Base-by-base conservation (phyloP, 257 asterid genomes). In the Leonotis leonurus region DNA sequence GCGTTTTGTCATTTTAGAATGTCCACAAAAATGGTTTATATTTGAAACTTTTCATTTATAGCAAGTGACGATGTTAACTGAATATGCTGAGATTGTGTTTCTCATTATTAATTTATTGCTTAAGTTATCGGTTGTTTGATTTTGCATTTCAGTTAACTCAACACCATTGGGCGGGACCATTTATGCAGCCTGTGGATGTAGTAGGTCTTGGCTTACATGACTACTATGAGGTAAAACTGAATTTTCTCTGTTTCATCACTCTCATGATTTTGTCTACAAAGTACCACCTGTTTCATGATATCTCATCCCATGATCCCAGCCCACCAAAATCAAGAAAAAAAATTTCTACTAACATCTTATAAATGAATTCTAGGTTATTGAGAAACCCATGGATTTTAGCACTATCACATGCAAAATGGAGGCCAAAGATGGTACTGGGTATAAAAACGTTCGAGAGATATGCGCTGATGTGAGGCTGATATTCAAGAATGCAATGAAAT, bases 311-410 rank as follows among this genome's bases (percentile, higher is more conserved):
- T 29, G 33, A 29, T 29, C 6, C 33, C 33, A 29, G n/a, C 13
- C 44, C 6, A 12, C 46, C 46, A n/a, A n/a, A n/a, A n/a, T 26
- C 12, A 56, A 12, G n/a, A 35, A 44, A 50, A n/a, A n/a, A 39
- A 64, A 12, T 69, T 57, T 32, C 59, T 67, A 37, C 43, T 30
- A 32, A 25, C 68, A 13, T 48, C 50, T 27, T 36, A 5, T 24
- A 2, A 26, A 10, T 52, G 55, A 49, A 49, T 56, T 27, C 59
- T 70, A 90, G 98, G 89, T 90, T 64, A 90, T 90, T 73, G 89
- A 88, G 81, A 90, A 88, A 81, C 98, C 98, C 35, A 88, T 90
- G 96, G 98, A 90, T 73, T 90, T 90, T 69, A 85, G 95, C 75
- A 88, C 98, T 32, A 73, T 90, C 65, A 79, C 75, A 73, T 76